Conservation (phyloP, 2,329 filamentous ascomycete genomes). For the Fonsecaea nubica region DNA sequence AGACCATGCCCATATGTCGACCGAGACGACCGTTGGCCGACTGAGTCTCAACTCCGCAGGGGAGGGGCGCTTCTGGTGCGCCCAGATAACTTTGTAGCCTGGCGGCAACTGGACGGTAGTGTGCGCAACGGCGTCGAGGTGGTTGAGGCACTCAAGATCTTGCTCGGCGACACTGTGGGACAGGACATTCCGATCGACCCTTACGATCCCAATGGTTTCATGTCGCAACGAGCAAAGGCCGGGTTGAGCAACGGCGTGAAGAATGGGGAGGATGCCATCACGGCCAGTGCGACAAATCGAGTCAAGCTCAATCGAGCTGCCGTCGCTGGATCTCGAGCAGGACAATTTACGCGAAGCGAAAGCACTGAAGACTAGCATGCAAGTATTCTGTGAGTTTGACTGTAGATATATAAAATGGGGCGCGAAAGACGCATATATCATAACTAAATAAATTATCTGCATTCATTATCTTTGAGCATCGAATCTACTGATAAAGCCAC, state of each 20-base stretch:
- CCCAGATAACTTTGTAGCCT: conserved; percentile 6
- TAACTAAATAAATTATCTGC: too few relatives aligned
- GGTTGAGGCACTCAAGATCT: conserved; percentile 3
- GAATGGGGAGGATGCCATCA: not conserved
- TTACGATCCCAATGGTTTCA: conserved; percentile 3
- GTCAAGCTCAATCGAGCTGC: not conserved
- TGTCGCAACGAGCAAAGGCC: not conserved
- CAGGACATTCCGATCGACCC: conserved; percentile 1
- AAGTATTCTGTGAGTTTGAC: not conserved
- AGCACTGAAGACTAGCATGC: not conserved
- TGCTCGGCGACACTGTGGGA: not conserved
- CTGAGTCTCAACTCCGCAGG: not conserved
- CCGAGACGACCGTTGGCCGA: conserved; percentile 3
- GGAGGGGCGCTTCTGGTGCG: conserved; percentile 4
- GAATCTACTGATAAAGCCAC: too few relatives aligned
- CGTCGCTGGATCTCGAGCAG: not conserved
- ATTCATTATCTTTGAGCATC: too few relatives aligned
- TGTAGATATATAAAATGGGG: too few relatives aligned
- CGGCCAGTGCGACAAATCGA: conserved; percentile 4
- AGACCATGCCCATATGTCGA: conserved; percentile 11
- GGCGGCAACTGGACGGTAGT: not conserved
- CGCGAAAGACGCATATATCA: too few relatives aligned
- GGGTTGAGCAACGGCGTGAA: not conserved
- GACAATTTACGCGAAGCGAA: not conserved
- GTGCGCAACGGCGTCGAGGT: not conserved